Evolutionary conservation across 23 red algal species (phyloP).

Genomic region (Cyanidioschyzon merolae): DNA sequence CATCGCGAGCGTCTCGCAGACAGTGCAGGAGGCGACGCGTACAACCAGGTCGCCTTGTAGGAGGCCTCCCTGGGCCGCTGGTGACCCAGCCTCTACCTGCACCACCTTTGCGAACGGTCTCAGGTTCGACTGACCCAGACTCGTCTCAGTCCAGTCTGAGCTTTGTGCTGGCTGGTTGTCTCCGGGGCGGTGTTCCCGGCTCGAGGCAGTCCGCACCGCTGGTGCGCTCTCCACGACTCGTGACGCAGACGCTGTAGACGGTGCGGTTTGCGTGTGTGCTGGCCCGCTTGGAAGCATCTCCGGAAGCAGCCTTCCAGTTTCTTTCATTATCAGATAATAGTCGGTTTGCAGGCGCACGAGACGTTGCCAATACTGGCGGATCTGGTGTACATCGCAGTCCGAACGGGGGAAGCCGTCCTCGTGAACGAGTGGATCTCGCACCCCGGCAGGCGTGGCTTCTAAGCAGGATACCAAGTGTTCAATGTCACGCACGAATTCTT

Average conservation of each 20-base stretch:
- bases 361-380: constrained; percentile 40
- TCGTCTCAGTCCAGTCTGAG: background rate
- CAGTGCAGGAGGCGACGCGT: constrained; percentile 8
- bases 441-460: constrained; percentile 21
- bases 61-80: constrained; percentile 32
- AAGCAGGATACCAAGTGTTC: background rate
- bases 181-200: background rate
- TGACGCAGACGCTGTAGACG: background rate
- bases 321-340: constrained; percentile 26
- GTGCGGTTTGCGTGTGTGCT: background rate
- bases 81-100: constrained; percentile 26
- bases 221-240: too few relatives aligned
- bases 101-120: constrained; percentile 40
- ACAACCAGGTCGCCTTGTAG: constrained; percentile 30
- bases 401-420: constrained; percentile 61
- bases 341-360: constrained; percentile 45
- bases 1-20: constrained; percentile 18
- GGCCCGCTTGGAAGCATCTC: background rate
- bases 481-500: background rate
- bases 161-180: background rate
- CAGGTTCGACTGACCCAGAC: background rate
- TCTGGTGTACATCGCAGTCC: constrained; percentile 46
- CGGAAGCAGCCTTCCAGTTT: constrained; percentile 40
- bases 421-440: constrained; percentile 50
- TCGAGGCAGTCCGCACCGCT: too few relatives aligned